phyloP scores from a whole-genome alignment of 208 protist genomes.

The Leishmania major region DNA sequence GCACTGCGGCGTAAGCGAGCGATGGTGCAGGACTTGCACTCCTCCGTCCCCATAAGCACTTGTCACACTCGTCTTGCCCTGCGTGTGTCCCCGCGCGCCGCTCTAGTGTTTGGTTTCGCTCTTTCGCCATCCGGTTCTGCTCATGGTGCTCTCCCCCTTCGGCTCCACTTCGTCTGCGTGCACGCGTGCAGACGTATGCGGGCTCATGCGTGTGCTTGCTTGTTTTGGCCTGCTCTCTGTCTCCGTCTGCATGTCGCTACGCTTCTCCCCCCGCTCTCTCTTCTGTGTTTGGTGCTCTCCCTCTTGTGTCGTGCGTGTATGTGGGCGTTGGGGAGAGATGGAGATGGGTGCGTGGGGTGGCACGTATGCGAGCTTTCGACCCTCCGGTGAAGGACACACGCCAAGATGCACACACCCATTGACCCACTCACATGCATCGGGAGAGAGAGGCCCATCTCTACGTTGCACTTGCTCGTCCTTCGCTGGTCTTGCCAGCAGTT shows the following conservation, averaged over 20 bases:
- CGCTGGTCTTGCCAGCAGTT: neutral
- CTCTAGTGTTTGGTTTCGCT: constrained; percentile 1
- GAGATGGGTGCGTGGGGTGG: neutral
- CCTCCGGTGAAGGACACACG: neutral
- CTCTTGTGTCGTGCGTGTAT: neutral
- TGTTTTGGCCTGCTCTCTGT: too few species aligned
- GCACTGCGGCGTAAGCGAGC: neutral
- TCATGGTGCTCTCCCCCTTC: neutral
- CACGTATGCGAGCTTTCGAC: neutral
- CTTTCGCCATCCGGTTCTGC: neutral
- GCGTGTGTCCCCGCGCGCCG: neutral
- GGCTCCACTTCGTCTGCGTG: neutral
- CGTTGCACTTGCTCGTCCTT: neutral
- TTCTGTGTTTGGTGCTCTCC: too few species aligned
- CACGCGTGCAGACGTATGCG: neutral
- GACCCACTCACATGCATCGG: neutral
- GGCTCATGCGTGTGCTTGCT: neutral
- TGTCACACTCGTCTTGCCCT: neutral
- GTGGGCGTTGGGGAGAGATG: neutral
- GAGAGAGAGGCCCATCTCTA: neutral
- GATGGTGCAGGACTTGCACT: neutral
- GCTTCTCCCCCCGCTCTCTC: too few species aligned
- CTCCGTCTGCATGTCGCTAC: too few species aligned
- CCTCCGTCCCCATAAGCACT: too few species aligned
- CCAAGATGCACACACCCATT: neutral